Conservation (phyloP, 2,329 filamentous ascomycete genomes). For the Cladosporium cucumerinum region DNA sequence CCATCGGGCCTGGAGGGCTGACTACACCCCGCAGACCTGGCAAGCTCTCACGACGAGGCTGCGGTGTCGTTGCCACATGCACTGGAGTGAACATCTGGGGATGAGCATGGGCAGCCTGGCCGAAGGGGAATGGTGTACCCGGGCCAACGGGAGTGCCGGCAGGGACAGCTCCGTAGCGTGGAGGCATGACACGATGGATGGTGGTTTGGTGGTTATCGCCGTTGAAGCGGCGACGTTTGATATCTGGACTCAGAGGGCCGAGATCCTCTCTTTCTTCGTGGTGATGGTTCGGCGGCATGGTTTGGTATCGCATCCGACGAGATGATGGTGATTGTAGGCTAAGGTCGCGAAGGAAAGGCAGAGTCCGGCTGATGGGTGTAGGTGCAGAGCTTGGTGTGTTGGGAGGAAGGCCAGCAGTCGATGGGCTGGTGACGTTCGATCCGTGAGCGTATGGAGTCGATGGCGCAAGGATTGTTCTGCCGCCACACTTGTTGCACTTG, state of each 20-base stretch:
- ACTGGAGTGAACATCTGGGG: conserved; percentile 41
- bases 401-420: conserved; percentile 27
- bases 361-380: conserved; percentile 36
- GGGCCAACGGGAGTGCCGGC: conserved; percentile 23
- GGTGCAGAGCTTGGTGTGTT: conserved; percentile 30
- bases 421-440: conserved; percentile 27
- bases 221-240: conserved; percentile 62
- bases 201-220: conserved; percentile 36
- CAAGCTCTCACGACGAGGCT: conserved; percentile 40
- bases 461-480: conserved; percentile 62
- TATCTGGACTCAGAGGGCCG: conserved; percentile 51
- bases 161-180: conserved; percentile 27
- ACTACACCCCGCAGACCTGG: conserved; percentile 35
- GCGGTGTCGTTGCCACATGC: conserved; percentile 28
- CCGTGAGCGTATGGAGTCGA: conserved; percentile 49
- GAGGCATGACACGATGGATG: conserved; percentile 37
- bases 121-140: conserved; percentile 41
- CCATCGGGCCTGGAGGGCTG: conserved; percentile 43
- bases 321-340: conserved; percentile 35
- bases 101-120: conserved; percentile 32
- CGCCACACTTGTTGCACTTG: conserved; percentile 68
- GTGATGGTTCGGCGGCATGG: conserved; percentile 32
- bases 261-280: conserved; percentile 40
- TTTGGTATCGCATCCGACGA: conserved; percentile 24
- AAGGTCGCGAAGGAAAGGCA: conserved; percentile 36